Base-by-base conservation (phyloP, 306 rosid genomes). In the Medicago arabica region DNA sequence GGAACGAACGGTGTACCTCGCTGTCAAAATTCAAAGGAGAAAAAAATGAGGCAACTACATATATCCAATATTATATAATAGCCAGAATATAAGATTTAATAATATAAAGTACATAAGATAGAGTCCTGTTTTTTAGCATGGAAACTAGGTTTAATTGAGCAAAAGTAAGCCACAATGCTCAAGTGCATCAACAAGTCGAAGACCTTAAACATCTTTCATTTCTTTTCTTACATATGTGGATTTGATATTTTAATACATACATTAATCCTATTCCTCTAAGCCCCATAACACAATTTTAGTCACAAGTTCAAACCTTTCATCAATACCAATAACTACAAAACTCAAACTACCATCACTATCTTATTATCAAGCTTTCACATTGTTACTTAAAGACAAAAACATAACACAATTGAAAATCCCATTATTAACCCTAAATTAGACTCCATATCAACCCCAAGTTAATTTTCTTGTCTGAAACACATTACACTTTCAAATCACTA, bases 1-100 rank as follows among this genome's bases (percentile, higher is more conserved):
- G 17, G 93, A 88, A 7, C 96, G 71, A 2, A 92, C 93, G 71
- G 96, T 92, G 85, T 90, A 92, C 80, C 94, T 83, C 0, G 97
- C 96, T 92, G 78, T 71, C 23, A 75, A 54, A 46, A 72, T 62
- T 50, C 31, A 31, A 63, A 51, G 16, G 15, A 23, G 4, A 16
- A 44, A 16, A 31, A 47, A 8, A 6, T 34, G 38, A 28, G 16
- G n/a, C 14, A 57, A 12, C 67, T 40, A 67, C 7, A 28, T 0
- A 10, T 47, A 62, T 68, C 28, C 9, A 39, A 4, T 13, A 69
- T 6, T 3, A 38, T 15, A 40, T 63, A 31, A 80, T 2, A 44
- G 6, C 31, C 13, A 63, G 14, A 1, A 39, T 18, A 51, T 51
- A 6, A 6, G 18, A 8, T 12, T 19, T 2, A 28, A 38, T n/a